A percentile compares a stretch with the other conserved stretches of the same genome.
Conservation (phyloP, 768 basidiomycete genomes). For the Trichaptum fuscoviolaceum region DNA sequence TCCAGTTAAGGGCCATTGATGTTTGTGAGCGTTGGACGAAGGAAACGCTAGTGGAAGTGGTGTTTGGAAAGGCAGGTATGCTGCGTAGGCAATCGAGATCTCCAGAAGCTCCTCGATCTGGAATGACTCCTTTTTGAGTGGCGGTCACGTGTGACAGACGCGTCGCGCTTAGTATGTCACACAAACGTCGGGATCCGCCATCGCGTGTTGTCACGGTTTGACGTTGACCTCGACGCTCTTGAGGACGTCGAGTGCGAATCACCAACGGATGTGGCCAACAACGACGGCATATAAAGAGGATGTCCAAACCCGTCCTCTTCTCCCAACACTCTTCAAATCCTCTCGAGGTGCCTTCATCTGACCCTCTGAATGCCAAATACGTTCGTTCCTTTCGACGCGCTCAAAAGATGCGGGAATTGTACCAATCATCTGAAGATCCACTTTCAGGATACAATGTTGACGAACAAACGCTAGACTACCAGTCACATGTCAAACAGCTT, state of each 20-base stretch:
- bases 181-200: too few relatives aligned
- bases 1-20: conserved; percentile 78
- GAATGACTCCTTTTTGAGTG: not conserved
- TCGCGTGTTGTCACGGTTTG: not conserved
- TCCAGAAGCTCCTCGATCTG: not conserved
- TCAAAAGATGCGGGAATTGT: conserved; percentile 31
- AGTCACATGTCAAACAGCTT: conserved; percentile 43
- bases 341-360: conserved; percentile 61
- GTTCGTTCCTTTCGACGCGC: conserved; percentile 13
- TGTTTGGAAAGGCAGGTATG: not conserved
- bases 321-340: conserved; percentile 75
- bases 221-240: not conserved
- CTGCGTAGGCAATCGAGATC: not conserved
- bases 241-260: not conserved
- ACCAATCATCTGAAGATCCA: conserved; percentile 50
- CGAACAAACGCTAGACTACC: conserved; percentile 40
- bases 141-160: not conserved
- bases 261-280: not conserved
- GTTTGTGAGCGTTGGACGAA: not conserved
- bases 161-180: not conserved
- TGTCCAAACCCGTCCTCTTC: conserved; percentile 37
- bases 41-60: not conserved
- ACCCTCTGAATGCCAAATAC: conserved; percentile 45
- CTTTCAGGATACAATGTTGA: conserved; percentile 31
- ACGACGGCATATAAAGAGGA: conserved; percentile 11